Evolutionary conservation across 768 basidiomycete species (phyloP).

Genomic region (Crucibulum laeve): DNA sequence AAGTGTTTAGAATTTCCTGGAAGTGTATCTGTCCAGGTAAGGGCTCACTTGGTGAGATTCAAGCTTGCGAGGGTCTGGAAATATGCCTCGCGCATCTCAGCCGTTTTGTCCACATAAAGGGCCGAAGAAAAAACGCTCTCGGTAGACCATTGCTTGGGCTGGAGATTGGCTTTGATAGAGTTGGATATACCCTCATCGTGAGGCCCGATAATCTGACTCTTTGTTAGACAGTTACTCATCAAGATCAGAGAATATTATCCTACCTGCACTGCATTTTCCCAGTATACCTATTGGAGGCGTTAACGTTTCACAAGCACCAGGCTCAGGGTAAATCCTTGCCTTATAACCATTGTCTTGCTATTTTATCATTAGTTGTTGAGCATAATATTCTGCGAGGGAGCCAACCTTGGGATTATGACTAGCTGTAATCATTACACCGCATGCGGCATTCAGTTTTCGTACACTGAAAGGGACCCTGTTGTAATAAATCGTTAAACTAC

Average conservation of each 20-base stretch:
- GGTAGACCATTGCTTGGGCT: slow-evolving; percentile 43
- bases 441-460: slow-evolving; percentile 60
- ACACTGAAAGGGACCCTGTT: slow-evolving; percentile 77
- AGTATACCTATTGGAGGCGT: slow-evolving; percentile 59
- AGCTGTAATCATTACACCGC: slow-evolving; percentile 92
- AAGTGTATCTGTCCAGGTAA: not conserved
- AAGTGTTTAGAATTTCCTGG: not conserved
- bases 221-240: not conserved
- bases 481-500: not conserved
- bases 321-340: slow-evolving; percentile 26
- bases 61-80: slow-evolving; percentile 34
- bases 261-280: slow-evolving; percentile 87
- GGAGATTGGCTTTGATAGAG: slow-evolving; percentile 57
- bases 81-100: slow-evolving; percentile 57
- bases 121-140: slow-evolving; percentile 31
- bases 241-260: not conserved
- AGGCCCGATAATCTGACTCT: slow-evolving; percentile 70
- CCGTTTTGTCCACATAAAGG: slow-evolving; percentile 52
- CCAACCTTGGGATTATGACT: slow-evolving; percentile 85
- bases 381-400: not conserved
- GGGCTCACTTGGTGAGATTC: slow-evolving; percentile 20
- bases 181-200: slow-evolving; percentile 76
- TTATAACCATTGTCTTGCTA: slow-evolving; percentile 90
- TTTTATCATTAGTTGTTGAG: not conserved
- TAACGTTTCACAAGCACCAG: not conserved